Base-by-base conservation (phyloP, 176 grass and related monocot species). In the Pontederia paniculata region DNA sequence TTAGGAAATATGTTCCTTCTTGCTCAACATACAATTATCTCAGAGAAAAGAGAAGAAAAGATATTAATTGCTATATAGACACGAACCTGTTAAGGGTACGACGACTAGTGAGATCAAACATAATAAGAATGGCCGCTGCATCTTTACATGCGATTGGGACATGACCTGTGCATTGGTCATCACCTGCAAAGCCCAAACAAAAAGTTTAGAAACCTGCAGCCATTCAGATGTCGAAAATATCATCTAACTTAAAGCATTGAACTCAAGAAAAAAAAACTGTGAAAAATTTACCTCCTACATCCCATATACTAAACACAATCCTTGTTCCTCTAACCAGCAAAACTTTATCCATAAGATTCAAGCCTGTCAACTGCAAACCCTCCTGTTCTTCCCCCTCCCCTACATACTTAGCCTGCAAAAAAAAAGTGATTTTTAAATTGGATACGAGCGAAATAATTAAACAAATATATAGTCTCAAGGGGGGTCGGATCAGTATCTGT, bases 81-180 rank as follows among this genome's bases (percentile, higher is more conserved):
- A 37, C 28, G 68, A 58, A 91, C 93, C 84, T 98, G 72, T 70
- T 98, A 51, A 98, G 83, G 12, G 93, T 98, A 72, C 83, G 82
- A 15, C 93, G 93, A 71, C 83, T 88, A 23, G 93, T 98, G 44
- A 98, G 86, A 91, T 98, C 93, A 28, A 98, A 98, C 93, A 98
- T 98, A 68, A 77, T 81, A 63, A 98, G 68, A 79, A 98, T 91
- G 1, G 93, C 93, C 44, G 72, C 86, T 14, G 93, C 86, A 47
- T 98, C 93, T 79, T 98, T 98, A 73, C 93, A 98, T 43, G 93
- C 93, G 46, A 98, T 83, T 4, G 93, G 86, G 52, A 98, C n/a
- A 66, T 91, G 93, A 65, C 88, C 83, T 37, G 65, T 55, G 19
- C 66, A 82, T 54, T 77, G 77, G 47, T 67, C 73, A 63, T 84